Conservation (phyloP, 257 asterid species). For the Solanum lycopersicoides region DNA sequence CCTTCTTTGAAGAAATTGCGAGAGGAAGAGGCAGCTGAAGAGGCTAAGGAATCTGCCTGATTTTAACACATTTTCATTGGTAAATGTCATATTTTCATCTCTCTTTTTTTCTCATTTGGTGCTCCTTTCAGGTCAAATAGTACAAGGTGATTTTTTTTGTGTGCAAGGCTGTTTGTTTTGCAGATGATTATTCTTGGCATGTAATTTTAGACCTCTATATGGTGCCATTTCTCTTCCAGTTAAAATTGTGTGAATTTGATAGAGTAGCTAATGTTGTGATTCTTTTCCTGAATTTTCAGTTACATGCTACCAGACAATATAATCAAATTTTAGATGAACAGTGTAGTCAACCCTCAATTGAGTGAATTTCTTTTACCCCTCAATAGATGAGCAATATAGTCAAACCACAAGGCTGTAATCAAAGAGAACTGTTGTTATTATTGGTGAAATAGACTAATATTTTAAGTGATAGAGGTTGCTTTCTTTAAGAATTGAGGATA, state of each 20-base stretch:
- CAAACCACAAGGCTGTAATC: neutral
- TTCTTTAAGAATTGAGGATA: neutral
- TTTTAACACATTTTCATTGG: conserved; percentile 1
- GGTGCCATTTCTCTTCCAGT: neutral
- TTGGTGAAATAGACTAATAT: neutral
- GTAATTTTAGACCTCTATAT: neutral
- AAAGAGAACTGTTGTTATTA: neutral
- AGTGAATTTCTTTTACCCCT: neutral
- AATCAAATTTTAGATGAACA: neutral
- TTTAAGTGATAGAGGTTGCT: neutral
- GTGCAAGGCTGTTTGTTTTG: neutral
- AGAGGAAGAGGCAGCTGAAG: conserved; percentile 91
- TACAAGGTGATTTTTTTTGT: neutral
- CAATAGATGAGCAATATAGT: neutral
- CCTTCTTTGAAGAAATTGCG: conserved; percentile 70
- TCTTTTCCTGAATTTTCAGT: neutral
- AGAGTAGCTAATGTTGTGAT: neutral
- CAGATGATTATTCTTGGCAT: neutral
- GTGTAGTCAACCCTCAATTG: neutral
- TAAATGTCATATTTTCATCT: neutral
- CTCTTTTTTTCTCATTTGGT: neutral
- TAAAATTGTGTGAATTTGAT: neutral
- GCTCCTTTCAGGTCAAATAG: neutral
- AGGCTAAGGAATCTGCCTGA: conserved; percentile 59
- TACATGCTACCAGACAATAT: neutral